Conservation (phyloP, 148 eudicot genomes). For the Fagopyrum homotropicum region DNA sequence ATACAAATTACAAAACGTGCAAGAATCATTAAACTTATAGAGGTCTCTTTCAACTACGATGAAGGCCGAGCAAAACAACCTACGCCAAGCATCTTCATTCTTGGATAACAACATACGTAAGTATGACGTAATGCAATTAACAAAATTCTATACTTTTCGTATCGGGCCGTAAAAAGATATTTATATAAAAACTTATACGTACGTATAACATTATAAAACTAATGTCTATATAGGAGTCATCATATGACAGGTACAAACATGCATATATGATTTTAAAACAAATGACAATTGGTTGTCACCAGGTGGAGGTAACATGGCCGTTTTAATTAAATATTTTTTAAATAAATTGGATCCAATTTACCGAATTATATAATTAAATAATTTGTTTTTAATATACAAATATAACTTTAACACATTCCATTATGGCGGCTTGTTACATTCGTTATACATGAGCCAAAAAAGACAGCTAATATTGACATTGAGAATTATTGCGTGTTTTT, state of each 20-base stretch:
- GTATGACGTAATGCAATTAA: too few relatives aligned
- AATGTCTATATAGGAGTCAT: not conserved
- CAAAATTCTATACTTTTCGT: too few relatives aligned
- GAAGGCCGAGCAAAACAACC: too few relatives aligned
- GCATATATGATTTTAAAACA: not conserved
- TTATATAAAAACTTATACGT: too few relatives aligned
- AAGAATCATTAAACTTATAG: too few relatives aligned
- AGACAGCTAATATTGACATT: not conserved
- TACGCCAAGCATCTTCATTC: too few relatives aligned
- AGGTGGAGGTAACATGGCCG: not conserved
- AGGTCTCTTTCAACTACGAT: too few relatives aligned
- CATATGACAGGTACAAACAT: not conserved
- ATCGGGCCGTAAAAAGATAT: too few relatives aligned
- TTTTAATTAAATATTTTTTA: not conserved
- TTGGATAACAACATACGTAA: too few relatives aligned
- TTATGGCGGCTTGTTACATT: slow-evolving; percentile 1
- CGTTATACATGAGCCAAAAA: not conserved
- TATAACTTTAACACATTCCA: not conserved
- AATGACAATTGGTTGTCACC: not conserved
- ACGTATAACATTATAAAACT: too few relatives aligned
- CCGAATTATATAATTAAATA: not conserved
- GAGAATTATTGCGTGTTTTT: too few relatives aligned
- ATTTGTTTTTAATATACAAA: not conserved
- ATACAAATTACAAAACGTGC: too few relatives aligned
- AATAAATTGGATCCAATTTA: not conserved